Percentiles rank a stretch among this genome's conserved stretches.
Evolutionary conservation across 2,329 filamentous ascomycete genomes (phyloP).

Genomic region (Ustilaginoidea virens): DNA sequence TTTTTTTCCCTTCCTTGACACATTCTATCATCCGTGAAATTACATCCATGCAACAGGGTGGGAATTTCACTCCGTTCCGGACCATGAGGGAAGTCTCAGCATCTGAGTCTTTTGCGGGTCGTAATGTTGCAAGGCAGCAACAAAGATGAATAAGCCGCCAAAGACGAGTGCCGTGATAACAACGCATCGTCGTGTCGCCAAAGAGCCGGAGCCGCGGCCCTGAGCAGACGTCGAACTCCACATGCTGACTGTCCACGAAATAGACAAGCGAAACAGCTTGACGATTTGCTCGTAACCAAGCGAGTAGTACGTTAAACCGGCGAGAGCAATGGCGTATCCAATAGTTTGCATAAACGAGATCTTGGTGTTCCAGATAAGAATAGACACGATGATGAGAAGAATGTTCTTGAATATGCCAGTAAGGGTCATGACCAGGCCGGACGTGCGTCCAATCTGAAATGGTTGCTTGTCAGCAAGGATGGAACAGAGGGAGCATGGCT

Average conservation of each 20-base stretch:
- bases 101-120: conserved; percentile 2
- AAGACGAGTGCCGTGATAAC: conserved; percentile 6
- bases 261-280: conserved; percentile 9
- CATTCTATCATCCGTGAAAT: not conserved
- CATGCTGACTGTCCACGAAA: conserved; percentile 10
- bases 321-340: conserved; percentile 58
- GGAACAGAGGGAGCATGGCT: not conserved
- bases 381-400: conserved; percentile 60
- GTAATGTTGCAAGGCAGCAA: conserved; percentile 6
- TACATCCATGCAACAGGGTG: no score
- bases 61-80: conserved; percentile 6
- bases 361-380: conserved; percentile 62
- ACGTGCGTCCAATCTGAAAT: conserved; percentile 69
- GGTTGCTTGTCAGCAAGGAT: conserved; percentile 5
- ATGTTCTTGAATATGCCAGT: conserved; percentile 83
- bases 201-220: conserved; percentile 2
- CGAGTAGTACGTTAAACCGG: conserved; percentile 35
- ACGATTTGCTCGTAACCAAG: conserved; percentile 20
- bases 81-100: conserved; percentile 2
- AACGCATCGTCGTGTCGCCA: conserved; percentile 6
- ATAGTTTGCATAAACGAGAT: conserved; percentile 58
- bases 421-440: conserved; percentile 70
- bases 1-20: not conserved
- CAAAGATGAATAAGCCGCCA: conserved; percentile 7
- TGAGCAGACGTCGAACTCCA: conserved; percentile 9